Conservation (phyloP, 2,329 filamentous ascomycete genomes). For the Verticillium longisporum region DNA sequence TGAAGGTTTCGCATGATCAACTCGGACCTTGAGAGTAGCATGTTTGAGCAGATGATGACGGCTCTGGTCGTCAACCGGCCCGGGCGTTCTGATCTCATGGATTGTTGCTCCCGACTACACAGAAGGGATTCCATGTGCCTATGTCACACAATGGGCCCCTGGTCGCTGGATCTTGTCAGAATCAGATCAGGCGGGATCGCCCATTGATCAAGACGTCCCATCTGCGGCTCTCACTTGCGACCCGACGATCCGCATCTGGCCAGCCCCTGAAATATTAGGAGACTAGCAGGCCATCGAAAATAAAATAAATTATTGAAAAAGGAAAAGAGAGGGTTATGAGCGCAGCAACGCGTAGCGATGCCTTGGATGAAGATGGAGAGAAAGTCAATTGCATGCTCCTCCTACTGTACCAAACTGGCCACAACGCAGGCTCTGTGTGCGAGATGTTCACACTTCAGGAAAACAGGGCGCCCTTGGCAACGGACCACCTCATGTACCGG, state of each 20-base stretch:
- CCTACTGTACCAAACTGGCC: no score
- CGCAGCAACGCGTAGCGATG: neutral
- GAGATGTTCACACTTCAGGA: neutral
- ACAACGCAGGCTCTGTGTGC: neutral
- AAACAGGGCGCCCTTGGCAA: neutral
- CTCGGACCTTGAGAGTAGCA: neutral
- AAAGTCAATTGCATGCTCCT: neutral
- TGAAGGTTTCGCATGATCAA: neutral
- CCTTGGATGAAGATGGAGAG: neutral
- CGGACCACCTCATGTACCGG: neutral
- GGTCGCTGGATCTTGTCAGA: neutral
- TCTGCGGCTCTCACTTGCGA: neutral
- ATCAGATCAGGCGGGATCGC: neutral
- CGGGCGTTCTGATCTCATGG: neutral
- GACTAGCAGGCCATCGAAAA: no score
- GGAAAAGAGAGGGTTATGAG: no score
- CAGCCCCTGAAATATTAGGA: neutral
- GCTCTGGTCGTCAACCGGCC: neutral
- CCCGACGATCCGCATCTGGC: neutral
- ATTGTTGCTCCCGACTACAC: neutral
- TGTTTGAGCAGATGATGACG: neutral
- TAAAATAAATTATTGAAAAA: no score
- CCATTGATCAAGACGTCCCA: neutral
- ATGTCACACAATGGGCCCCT: neutral
- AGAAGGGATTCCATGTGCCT: neutral